Evolutionary conservation across 805 yeast genomes (phyloP), one percentile per base, ranked within the genome.

Genomic region (Ogataea wickerhamii): DNA sequence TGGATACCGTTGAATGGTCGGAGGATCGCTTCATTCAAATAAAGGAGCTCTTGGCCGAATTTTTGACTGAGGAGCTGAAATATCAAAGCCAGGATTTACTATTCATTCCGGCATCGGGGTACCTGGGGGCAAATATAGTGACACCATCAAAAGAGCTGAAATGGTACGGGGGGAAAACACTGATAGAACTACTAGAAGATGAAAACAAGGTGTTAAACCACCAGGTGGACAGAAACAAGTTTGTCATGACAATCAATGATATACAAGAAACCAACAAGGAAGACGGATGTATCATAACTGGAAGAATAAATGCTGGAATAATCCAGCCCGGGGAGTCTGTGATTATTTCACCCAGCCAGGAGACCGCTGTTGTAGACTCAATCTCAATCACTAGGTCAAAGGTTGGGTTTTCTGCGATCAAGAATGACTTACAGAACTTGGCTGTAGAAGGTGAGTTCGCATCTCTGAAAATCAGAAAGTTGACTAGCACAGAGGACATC

Each of bases 321-420:
- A 67, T 86, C 24, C 87, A 83, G 59, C 71, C 75, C 1, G 93
- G 89, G 18, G 87, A 87, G 53, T 68, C 81, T 0, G 65, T 84
- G 6, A 55, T 69, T 3, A 62, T 75, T 2, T 71, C 71, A 18
- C 93, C 91, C 4, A 67, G 74, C 12, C 67, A 66, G 12, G 70
- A 66, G 43, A 40, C 48, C 5, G 60, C 68, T 11, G 65, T 66
- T 38, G 70, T 79, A 8, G 76, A 74, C 36, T 39, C 55, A 5
- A 52, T 55, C 16, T 37, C 53, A 18, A 53, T 55, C 11, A 50
- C 53, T 14, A 49, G 44, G 28, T 46, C 61, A 4, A 43, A 44
- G n/a, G 54, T 56, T 26, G 58, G 57, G 2, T 41, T 52, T 4
- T 48, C 52, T 6, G 34, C 24, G 5, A 25, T 37, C n/a, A 47